Conservation (phyloP, 139 green algal genomes). For the Chlorella ohadii region DNA sequence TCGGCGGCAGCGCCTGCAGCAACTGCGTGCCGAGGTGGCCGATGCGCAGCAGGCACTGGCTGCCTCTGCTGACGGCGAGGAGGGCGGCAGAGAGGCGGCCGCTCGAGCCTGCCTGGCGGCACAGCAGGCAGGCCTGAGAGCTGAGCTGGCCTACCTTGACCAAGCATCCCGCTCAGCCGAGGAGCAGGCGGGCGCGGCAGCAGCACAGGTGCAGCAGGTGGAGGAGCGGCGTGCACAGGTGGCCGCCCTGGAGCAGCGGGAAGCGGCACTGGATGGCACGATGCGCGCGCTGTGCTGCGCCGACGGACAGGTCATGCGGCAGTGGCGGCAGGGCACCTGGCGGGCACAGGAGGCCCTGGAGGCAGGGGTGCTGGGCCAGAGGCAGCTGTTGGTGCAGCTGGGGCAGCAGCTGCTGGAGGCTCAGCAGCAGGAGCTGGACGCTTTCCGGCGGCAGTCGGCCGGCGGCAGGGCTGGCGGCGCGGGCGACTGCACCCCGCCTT, state of each 20-base stretch:
- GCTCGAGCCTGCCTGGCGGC: neutral
- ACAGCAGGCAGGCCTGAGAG: neutral
- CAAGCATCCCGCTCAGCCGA: neutral
- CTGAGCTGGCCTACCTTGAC: slow-evolving; percentile 1
- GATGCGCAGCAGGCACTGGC: neutral
- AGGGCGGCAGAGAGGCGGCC: neutral
- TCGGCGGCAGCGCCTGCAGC: neutral
- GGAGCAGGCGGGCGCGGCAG: neutral
- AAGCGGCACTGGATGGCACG: neutral
- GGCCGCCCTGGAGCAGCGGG: neutral
- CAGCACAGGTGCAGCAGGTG: neutral
- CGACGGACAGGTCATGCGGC: neutral
- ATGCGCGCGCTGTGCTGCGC: slow-evolving; percentile 10
- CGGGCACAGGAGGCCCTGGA: neutral
- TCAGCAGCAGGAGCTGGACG: slow-evolving; percentile 12
- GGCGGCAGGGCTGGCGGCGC: neutral
- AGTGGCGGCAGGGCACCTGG: slow-evolving; percentile 20
- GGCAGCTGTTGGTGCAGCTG: neutral
- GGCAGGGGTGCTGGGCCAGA: neutral
- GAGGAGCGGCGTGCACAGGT: neutral
- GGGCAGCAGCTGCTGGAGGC: slow-evolving; percentile 15
- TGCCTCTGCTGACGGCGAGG: neutral
- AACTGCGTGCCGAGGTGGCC: slow-evolving; percentile 1
- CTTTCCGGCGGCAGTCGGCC: neutral
- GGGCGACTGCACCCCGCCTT: neutral